Evolutionary conservation across 305 asterid genomes (phyloP).

Genomic region (Withania somnifera): DNA sequence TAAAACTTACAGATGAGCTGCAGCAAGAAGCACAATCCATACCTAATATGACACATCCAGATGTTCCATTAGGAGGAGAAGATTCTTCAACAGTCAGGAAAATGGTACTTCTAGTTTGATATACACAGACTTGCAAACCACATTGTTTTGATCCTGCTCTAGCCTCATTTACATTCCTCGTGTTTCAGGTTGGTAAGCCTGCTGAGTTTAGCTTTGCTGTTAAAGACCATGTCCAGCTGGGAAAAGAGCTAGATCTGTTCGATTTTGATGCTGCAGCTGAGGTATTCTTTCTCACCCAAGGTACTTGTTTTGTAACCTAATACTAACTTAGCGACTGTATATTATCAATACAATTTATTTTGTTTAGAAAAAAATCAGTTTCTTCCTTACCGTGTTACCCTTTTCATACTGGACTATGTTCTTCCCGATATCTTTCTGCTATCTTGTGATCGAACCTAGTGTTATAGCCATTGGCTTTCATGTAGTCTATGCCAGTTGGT

Average conservation of each 20-base stretch:
- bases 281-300: conserved; percentile 43
- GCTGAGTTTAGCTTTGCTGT: conserved; percentile 60
- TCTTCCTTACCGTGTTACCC: neutral
- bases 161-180: neutral
- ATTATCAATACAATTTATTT: neutral
- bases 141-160: neutral
- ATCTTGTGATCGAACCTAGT: neutral
- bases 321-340: neutral
- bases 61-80: conserved; percentile 82
- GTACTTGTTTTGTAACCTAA: conserved; percentile 9
- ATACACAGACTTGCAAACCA: neutral
- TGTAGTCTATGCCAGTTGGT: neutral
- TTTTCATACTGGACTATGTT: neutral
- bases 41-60: conserved; percentile 95
- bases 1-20: conserved; percentile 65
- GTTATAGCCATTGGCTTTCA: neutral
- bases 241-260: conserved; percentile 71
- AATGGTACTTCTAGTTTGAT: conserved; percentile 30
- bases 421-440: neutral
- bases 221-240: conserved; percentile 89
- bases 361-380: neutral
- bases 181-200: conserved; percentile 60
- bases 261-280: conserved; percentile 96
- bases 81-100: conserved; percentile 61
- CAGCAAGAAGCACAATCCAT: conserved; percentile 87